Conservation (phyloP, 805 yeast genomes). For the Monosporozyma siamensis region DNA sequence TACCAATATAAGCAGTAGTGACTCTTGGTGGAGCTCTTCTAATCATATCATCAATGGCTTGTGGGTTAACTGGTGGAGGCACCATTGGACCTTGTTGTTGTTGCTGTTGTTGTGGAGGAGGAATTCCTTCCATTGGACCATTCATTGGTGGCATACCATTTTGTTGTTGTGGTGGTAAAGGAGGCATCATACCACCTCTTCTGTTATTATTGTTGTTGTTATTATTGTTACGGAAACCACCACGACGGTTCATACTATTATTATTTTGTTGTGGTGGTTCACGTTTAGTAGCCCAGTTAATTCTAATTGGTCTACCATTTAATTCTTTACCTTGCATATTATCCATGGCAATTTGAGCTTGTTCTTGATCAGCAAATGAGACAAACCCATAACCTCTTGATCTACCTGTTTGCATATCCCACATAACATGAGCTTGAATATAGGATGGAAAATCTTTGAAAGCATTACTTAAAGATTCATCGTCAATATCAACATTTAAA, state of each 20-base stretch:
- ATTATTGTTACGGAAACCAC: constrained; percentile 19
- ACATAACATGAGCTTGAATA: constrained; percentile 85
- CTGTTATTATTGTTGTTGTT: constrained; percentile 15
- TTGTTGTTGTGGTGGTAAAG: constrained; percentile 12
- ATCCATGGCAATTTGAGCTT: constrained; percentile 65
- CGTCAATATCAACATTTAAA: constrained; percentile 71
- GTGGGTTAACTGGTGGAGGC: constrained; percentile 37
- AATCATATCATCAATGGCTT: constrained; percentile 57
- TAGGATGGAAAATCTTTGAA: constrained; percentile 52
- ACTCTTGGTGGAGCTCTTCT: constrained; percentile 61
- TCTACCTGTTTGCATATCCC: constrained; percentile 93
- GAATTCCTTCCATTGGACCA: constrained; percentile 16
- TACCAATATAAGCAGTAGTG: constrained; percentile 81
- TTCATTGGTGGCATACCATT: constrained; percentile 11
- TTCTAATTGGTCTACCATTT: constrained; percentile 68
- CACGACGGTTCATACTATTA: constrained; percentile 17
- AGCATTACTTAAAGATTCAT: constrained; percentile 52
- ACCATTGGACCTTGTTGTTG: constrained; percentile 16
- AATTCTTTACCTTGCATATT: constrained; percentile 66
- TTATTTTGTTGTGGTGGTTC: constrained; percentile 30
- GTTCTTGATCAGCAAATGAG: constrained; percentile 53
- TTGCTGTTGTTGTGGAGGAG: constrained; percentile 13
- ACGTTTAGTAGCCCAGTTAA: constrained; percentile 83
- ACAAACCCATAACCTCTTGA: constrained; percentile 91
- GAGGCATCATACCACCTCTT: constrained; percentile 12